Percentiles rank a stretch among this genome's conserved stretches.
Conservation (phyloP, 108 stramenopile genomes). For the Aurantiochytrium sp. region DNA sequence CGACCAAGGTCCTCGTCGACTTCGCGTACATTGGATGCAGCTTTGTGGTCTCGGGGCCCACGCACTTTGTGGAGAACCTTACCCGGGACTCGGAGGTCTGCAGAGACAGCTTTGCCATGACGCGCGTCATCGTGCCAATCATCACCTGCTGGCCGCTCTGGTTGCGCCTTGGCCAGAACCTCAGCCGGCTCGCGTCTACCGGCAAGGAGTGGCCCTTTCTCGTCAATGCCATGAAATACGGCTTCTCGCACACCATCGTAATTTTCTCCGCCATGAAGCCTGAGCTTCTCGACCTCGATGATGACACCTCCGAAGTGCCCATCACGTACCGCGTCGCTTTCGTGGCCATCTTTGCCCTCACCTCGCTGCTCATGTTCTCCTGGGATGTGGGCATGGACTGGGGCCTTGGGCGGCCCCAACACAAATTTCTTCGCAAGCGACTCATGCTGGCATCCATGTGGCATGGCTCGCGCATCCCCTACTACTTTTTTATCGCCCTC, state of each 20-base stretch:
- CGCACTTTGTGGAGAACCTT: not conserved
- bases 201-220: not conserved
- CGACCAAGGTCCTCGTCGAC: not conserved
- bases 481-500: not conserved
- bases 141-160: slow-evolving; percentile 24
- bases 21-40: not conserved
- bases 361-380: not conserved
- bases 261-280: slow-evolving; percentile 14
- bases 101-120: not conserved
- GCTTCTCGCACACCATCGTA: slow-evolving; percentile 1
- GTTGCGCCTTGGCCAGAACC: slow-evolving; percentile 19
- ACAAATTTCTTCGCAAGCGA: not conserved
- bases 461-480: not conserved
- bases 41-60: not conserved
- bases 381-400: slow-evolving; percentile 25
- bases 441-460: not conserved
- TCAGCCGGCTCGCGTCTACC: not conserved
- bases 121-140: not conserved
- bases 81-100: not conserved
- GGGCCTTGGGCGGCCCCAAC: not conserved
- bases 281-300: not conserved
- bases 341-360: not conserved
- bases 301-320: not conserved
- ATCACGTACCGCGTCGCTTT: not conserved
- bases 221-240: slow-evolving; percentile 16